phyloP scores from a whole-genome alignment of 108 stramenopile genomes.

The Nannochloropsis oceanica region DNA sequence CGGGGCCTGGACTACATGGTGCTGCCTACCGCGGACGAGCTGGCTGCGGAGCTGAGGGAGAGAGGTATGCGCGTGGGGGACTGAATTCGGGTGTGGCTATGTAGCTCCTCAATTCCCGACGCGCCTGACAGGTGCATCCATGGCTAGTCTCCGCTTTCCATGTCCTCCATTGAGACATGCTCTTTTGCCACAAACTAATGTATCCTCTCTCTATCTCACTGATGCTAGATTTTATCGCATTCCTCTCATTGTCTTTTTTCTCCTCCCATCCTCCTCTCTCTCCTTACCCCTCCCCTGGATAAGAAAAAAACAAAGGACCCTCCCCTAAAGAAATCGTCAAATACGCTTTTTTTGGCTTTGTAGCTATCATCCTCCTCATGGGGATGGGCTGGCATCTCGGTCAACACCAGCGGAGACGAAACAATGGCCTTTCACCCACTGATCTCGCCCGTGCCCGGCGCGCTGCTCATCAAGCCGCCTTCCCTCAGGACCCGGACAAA shows the following conservation, averaged over 20 bases:
- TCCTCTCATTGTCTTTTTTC: no score
- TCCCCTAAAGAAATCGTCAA: not conserved
- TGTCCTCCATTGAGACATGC: no score
- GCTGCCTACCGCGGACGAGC: not conserved
- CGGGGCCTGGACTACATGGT: not conserved
- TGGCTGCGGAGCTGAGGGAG: not conserved
- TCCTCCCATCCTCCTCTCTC: not conserved
- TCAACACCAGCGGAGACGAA: not conserved
- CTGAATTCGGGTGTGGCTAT: no score
- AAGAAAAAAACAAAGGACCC: not conserved
- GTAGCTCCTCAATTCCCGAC: no score
- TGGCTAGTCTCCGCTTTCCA: no score
- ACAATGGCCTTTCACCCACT: not conserved
- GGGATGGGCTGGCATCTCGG: not conserved
- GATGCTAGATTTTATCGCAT: no score
- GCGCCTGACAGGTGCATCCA: no score
- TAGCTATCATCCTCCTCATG: not conserved
- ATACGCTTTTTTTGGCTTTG: not conserved
- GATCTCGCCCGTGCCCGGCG: not conserved
- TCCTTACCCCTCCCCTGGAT: not conserved
- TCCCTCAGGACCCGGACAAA: not conserved
- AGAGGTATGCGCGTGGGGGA: not conserved
- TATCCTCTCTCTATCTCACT: not conserved
- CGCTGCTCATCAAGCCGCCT: not conserved
- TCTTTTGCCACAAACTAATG: no score